A percentile compares a stretch with the other conserved stretches of the same genome.
Conservation (phyloP, 1,284 basidiomycete species). For the Neonothopanus nambi region DNA sequence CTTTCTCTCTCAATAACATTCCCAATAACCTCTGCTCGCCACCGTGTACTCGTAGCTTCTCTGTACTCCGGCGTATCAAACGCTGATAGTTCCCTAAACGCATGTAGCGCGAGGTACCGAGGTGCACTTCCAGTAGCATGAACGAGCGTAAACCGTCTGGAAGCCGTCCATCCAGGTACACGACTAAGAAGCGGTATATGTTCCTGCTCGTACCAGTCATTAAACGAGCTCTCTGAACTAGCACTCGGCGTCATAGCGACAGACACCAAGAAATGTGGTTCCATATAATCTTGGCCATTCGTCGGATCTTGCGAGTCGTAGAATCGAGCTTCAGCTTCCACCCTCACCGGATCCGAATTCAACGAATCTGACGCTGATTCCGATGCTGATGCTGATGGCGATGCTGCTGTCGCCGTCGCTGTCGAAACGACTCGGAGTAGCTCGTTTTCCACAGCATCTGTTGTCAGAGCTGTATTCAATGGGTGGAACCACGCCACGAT, state of each 20-base stretch:
- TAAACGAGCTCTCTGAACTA: conserved; percentile 25
- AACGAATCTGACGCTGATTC: too few relatives aligned
- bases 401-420: too few relatives aligned
- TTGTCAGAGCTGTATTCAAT: too few relatives aligned
- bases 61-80: conserved; percentile 28
- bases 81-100: conserved; percentile 22
- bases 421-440: too few relatives aligned
- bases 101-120: conserved; percentile 31
- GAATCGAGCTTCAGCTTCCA: neutral
- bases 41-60: conserved; percentile 29
- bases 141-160: conserved; percentile 26
- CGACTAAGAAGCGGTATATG: conserved; percentile 31
- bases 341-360: neutral
- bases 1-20: conserved; percentile 18
- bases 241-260: conserved; percentile 28
- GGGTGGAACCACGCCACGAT: too few relatives aligned
- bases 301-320: neutral
- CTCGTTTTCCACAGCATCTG: too few relatives aligned
- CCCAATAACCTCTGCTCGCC: conserved; percentile 30
- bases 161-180: conserved; percentile 31
- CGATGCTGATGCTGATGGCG: too few relatives aligned
- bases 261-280: conserved; percentile 18
- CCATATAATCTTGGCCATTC: neutral
- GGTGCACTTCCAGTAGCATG: conserved; percentile 19
- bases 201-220: conserved; percentile 33